Conservation (phyloP, 2,329 filamentous ascomycete species). For the Cytospora piceae region DNA sequence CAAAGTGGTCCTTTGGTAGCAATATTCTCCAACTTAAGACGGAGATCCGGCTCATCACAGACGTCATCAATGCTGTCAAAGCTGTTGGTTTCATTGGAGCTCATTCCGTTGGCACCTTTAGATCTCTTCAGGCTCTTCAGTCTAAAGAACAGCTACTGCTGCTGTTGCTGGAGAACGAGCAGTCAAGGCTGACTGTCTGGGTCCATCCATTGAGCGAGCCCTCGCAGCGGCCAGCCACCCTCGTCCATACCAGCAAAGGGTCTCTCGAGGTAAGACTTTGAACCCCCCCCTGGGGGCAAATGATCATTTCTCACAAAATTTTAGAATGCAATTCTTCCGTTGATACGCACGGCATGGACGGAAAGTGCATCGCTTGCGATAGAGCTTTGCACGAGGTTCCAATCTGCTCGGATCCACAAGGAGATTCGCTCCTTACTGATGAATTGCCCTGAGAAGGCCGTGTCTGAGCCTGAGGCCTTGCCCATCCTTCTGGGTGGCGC, state of each 20-base stretch:
- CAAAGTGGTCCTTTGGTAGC: slow-evolving; percentile 93
- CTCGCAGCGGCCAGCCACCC: slow-evolving; percentile 43
- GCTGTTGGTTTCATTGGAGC: slow-evolving; percentile 64
- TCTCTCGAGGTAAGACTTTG: slow-evolving; percentile 43
- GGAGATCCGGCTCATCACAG: slow-evolving; percentile 79
- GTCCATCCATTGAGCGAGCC: slow-evolving; percentile 76
- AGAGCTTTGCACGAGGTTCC: slow-evolving; percentile 79
- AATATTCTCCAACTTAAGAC: slow-evolving; percentile 93
- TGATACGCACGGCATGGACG: slow-evolving; percentile 83
- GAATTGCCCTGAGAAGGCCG: slow-evolving; percentile 80
- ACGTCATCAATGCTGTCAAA: slow-evolving; percentile 71
- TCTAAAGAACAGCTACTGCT: slow-evolving; percentile 83
- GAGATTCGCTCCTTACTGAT: slow-evolving; percentile 82
- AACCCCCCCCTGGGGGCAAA: too few relatives aligned
- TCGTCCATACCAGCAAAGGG: slow-evolving; percentile 47
- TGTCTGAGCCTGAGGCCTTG: slow-evolving; percentile 80
- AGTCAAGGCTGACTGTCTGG: slow-evolving; percentile 85
- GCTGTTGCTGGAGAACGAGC: slow-evolving; percentile 81
- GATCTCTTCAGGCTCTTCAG: slow-evolving; percentile 71
- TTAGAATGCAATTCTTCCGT: slow-evolving; percentile 60
- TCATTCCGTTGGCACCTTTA: slow-evolving; percentile 57
- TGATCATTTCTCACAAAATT: slow-evolving; percentile 31
- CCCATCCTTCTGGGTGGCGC: slow-evolving; percentile 78
- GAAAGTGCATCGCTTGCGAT: slow-evolving; percentile 88
- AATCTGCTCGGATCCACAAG: slow-evolving; percentile 69